phyloP scores from a whole-genome alignment of 495 filamentous ascomycete species.

The Aspergillus cristatus region DNA sequence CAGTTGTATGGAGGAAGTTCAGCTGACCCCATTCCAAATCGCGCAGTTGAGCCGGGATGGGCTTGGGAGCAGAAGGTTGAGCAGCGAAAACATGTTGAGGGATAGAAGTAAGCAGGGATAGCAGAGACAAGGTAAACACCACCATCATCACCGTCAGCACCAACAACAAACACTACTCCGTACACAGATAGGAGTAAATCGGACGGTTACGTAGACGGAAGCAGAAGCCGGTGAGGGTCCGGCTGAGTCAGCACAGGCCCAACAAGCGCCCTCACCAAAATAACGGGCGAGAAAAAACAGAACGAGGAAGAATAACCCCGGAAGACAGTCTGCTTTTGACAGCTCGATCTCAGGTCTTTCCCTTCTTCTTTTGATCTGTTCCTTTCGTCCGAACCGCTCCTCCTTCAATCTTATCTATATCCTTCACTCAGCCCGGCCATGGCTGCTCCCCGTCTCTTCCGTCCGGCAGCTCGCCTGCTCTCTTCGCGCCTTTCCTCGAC shows the following conservation, averaged over 20 bases:
- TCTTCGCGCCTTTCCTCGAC: conserved; percentile 49
- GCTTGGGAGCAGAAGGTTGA: conserved; percentile 72
- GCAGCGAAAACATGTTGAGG: conserved; percentile 35
- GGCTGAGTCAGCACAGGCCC: conserved; percentile 29
- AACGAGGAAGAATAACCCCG: conserved; percentile 1
- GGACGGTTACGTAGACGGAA: conserved; percentile 14
- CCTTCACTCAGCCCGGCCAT: conserved; percentile 29
- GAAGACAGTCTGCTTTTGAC: neutral
- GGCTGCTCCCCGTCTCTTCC: conserved; percentile 66
- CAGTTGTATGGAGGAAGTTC: conserved; percentile 90
- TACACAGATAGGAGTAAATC: conserved; percentile 1
- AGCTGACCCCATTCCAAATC: conserved; percentile 81
- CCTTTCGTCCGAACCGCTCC: conserved; percentile 6
- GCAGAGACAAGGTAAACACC: too few species aligned
- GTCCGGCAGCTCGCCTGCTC: conserved; percentile 69
- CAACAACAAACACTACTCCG: conserved; percentile 1
- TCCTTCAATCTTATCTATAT: too few species aligned
- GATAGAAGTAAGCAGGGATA: too few species aligned
- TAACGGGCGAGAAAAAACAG: conserved; percentile 7
- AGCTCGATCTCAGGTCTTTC: conserved; percentile 11
- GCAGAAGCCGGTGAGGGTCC: conserved; percentile 30
- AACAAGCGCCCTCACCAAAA: conserved; percentile 30
- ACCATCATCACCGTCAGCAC: too few species aligned
- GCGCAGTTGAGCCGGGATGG: conserved; percentile 74
- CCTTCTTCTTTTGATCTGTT: conserved; percentile 15